Base-by-base conservation (phyloP, 192 early-diverging fungal genomes). In the Podila clonocystis region DNA sequence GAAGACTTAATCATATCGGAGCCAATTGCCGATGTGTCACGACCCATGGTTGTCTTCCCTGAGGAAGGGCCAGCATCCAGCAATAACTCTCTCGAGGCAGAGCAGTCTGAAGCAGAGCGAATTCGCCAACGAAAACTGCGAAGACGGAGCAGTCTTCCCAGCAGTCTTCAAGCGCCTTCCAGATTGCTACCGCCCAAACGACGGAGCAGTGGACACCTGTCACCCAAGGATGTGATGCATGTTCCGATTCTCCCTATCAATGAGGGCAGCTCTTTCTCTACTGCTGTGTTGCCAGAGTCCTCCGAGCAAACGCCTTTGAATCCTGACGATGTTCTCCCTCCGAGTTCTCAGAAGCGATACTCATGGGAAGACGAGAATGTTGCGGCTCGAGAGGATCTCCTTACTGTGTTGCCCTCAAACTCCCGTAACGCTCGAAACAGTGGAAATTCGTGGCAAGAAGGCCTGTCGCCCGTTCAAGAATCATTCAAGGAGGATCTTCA, bases 331-430 rank as follows among this genome's bases (percentile, higher is more conserved):
- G 17, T 24, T n/a, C 38, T 57, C n/a, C 58, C 50, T n/a, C 22
- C 57, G 1, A 50, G 45, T 15, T 60, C 67, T 28, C 31, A 9
- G 29, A 79, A 79, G 59, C 70, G 76, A 7, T 79, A 57, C 45
- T 79, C 76, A 9, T 79, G 76, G 76, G 76, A 79, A 65, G 70
- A 64, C 28, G 76, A 79, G 8, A 64, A 60, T 38, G 48, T 79
- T 52, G 70, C 58, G 22, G 65, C 76, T 12, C 28, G 76, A 30
- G 64, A 49, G 3, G 76, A 79, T 72, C 70, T 79, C 15, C 58
- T 79, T 17, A n/a, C 38, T 12, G 31, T 41, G 1, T 41, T 13
- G 2, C 38, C 9, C 6, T 24, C 38, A 31, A 41, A 45, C 15
- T 17, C 13, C 41, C 41, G 45, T 11, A 65, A 17, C 29, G 30